A percentile compares a stretch with the other conserved stretches of the same genome.
These are phyloP conservation scores for Nicotiana benthamiana DNA, from an alignment of 257 asterid genomes.

Conservation along the genomic window DNA sequence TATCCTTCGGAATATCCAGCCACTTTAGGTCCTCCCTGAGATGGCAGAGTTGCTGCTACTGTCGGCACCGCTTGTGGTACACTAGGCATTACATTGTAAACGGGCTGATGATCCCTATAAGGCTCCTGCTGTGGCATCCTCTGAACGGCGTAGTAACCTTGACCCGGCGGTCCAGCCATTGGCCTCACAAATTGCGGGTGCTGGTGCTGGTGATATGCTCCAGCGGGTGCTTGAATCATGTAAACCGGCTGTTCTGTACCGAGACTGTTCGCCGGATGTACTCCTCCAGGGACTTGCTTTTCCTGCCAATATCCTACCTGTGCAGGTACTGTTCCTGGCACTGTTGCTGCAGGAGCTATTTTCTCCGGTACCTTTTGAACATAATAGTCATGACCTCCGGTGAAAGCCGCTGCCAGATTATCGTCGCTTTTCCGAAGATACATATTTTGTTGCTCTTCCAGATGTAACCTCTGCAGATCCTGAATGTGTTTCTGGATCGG, in stretches of 20 bases:
- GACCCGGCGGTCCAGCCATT: conserved; percentile 43
- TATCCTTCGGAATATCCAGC: conserved; percentile 23
- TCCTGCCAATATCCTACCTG: conserved; percentile 55
- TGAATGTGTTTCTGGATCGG: conserved; percentile 96
- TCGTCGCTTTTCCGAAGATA: conserved; percentile 58
- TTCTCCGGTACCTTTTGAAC: conserved; percentile 47
- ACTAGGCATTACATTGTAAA: conserved; percentile 38
- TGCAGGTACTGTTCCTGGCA: conserved; percentile 29
- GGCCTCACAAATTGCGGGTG: conserved; percentile 50
- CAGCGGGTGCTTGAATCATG: conserved; percentile 54
- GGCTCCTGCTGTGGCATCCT: conserved; percentile 44
- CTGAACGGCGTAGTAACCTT: conserved; percentile 71
- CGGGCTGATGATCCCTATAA: conserved; percentile 61
- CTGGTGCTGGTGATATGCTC: conserved; percentile 32
- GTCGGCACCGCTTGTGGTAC: conserved; percentile 16
- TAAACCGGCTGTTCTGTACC: conserved; percentile 60
- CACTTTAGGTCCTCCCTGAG: conserved; percentile 18
- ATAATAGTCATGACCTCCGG: conserved; percentile 50
- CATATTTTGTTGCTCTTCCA: conserved; percentile 65
- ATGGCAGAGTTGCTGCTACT: conserved; percentile 26
- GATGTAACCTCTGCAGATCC: conserved; percentile 74
- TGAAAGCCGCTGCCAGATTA: conserved; percentile 30
- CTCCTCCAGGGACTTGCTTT: conserved; percentile 51
- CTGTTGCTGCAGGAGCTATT: conserved; percentile 23
- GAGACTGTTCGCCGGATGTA: conserved; percentile 32